A percentile compares a stretch with the other conserved stretches of the same genome.
Conservation (phyloP, 2,329 filamentous ascomycete genomes). For the Hypoxylon sp. region DNA sequence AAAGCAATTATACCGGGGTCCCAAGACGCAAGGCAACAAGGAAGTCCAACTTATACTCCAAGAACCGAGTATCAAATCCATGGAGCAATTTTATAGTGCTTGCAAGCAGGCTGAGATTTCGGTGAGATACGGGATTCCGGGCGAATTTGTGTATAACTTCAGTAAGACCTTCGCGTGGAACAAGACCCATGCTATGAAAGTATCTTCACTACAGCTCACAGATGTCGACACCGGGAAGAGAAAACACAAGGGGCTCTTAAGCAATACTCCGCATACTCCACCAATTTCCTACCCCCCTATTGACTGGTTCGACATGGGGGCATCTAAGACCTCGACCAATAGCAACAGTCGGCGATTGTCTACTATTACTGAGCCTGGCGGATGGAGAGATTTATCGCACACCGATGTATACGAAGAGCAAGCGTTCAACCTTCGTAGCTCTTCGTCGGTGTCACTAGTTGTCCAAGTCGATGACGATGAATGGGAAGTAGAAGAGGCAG, state of each 20-base stretch:
- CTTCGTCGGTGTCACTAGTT: neutral
- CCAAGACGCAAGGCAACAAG: slow-evolving; percentile 40
- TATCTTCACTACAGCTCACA: slow-evolving; percentile 43
- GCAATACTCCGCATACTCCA: neutral
- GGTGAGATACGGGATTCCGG: slow-evolving; percentile 38
- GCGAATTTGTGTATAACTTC: slow-evolving; percentile 44
- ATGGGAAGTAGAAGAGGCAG: slow-evolving; percentile 37
- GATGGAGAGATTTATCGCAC: slow-evolving; percentile 33
- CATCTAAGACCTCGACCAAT: neutral
- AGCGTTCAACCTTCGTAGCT: slow-evolving; percentile 12
- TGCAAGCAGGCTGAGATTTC: slow-evolving; percentile 39
- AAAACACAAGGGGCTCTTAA: neutral
- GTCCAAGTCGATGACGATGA: slow-evolving; percentile 8
- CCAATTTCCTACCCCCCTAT: slow-evolving; percentile 26
- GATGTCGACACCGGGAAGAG: slow-evolving; percentile 12
- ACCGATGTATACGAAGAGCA: neutral
- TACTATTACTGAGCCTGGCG: slow-evolving; percentile 36
- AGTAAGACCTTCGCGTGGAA: slow-evolving; percentile 46
- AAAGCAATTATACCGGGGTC: slow-evolving; percentile 29
- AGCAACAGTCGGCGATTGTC: neutral
- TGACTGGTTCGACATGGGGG: slow-evolving; percentile 40
- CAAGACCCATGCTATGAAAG: neutral
- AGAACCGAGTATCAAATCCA: slow-evolving; percentile 38
- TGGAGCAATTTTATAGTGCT: slow-evolving; percentile 40
- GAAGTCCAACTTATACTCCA: slow-evolving; percentile 45